These are phyloP conservation scores for Theileria parva DNA, from an alignment of 169 alveolate species.

Conservation along the genomic window DNA sequence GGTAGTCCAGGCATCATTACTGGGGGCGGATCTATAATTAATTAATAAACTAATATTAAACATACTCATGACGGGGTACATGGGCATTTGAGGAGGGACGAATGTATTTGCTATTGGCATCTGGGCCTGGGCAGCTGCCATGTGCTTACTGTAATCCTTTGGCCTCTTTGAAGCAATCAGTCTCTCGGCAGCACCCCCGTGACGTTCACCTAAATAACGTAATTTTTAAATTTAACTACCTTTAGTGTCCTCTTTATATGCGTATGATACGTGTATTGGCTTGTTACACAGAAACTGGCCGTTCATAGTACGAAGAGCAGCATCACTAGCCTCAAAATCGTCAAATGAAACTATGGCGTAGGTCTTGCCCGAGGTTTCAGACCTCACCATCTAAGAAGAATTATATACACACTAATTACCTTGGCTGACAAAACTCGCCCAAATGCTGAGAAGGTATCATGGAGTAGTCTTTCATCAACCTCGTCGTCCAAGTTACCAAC, in stretches of 20 bases:
- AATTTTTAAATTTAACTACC: slow-evolving; percentile 42
- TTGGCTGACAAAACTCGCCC: slow-evolving; percentile 88
- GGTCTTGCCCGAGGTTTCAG: slow-evolving; percentile 91
- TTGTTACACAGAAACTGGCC: slow-evolving; percentile 93
- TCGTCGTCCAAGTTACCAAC: slow-evolving; percentile 97
- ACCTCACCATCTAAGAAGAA: slow-evolving; percentile 88
- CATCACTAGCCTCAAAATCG: slow-evolving; percentile 97
- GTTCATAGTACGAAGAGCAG: slow-evolving; percentile 96
- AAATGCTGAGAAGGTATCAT: slow-evolving; percentile 95
- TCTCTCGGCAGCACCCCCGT: slow-evolving; percentile 89
- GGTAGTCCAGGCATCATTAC: slow-evolving; percentile 25
- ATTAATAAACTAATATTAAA: slow-evolving; percentile 12
- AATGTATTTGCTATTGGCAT: slow-evolving; percentile 20
- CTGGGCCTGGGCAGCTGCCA: slow-evolving; percentile 35
- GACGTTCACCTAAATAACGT: slow-evolving; percentile 80
- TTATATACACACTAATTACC: slow-evolving; percentile 25
- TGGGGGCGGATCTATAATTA: slow-evolving; percentile 2
- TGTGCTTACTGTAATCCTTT: slow-evolving; percentile 59
- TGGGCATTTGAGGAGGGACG: slow-evolving; percentile 14
- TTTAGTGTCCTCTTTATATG: slow-evolving; percentile 95
- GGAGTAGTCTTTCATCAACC: slow-evolving; percentile 95
- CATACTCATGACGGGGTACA: slow-evolving; percentile 20
- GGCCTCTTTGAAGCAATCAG: slow-evolving; percentile 86
- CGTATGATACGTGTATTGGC: slow-evolving; percentile 96
- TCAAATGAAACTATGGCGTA: slow-evolving; percentile 97